Base-by-base conservation (phyloP, 495 filamentous ascomycete species). In the Penicillium subrubescens region DNA sequence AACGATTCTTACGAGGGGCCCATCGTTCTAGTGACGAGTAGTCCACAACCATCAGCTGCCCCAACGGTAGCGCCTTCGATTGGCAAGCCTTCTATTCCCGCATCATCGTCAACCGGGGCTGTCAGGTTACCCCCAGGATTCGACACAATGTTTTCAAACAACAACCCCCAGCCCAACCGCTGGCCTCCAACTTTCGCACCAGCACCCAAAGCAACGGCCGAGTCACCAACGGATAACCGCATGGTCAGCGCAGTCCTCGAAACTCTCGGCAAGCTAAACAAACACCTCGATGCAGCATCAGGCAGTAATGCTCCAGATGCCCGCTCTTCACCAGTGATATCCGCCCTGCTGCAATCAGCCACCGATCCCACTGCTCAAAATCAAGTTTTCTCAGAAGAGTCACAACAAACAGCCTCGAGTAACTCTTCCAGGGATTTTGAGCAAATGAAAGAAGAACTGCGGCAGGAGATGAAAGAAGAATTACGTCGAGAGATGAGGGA, bases 121-220 rank as follows among this genome's bases (percentile, higher is more conserved):
- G 66, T 78, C 43, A 75, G 71, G 23, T 60, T 80, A 5, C 77
- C 77, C 8, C 76, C 77, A 7, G 77, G 77, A 1, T 80, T 77
- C 54, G 77, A 79, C 31, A 73, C 66, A 8, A 77, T 80, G 73
- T 81, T 78, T 64, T 70, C 73, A 5, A 71, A 59, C 17, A 57
- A 53, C 8, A 33, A 41, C 6, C 7, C 17, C 33, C 53, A 21
- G 25, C 29, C 34, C 8, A 56, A 23, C 33, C 53, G 31, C 7
- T 37, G 33, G 53, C 53, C 31, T 25, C n/a, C 29, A 25, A 23
- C n/a, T 6, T 56, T 23, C 23, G 8, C 53, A 11, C 10, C 53
- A 21, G 53, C 19, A 37, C 21, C 33, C 17, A 21, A n/a, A 35
- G 23, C 27, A 41, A n/a, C 58, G 34, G 8, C 63, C 57, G 48